Percentiles rank a stretch among this genome's conserved stretches.
Conservation (phyloP, 225 moss, liverwort and hornwort genomes). For the Lunularia cruciata region DNA sequence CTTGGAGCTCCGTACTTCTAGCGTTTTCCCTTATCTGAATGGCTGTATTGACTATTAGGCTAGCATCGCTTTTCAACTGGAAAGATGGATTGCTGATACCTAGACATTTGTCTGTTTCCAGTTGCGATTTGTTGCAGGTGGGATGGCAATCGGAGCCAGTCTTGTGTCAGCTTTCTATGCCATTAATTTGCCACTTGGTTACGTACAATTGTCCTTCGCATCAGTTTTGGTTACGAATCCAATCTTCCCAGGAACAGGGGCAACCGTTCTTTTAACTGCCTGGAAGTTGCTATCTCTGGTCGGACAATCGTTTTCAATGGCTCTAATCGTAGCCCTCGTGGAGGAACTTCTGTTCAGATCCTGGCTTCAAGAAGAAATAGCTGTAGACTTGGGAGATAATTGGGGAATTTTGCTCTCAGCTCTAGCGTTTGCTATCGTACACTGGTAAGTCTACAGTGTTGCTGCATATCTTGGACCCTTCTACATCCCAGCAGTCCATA, state of each 20-base stretch:
- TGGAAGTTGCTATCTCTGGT: constrained; percentile 56
- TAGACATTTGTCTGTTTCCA: constrained; percentile 26
- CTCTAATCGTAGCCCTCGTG: constrained; percentile 65
- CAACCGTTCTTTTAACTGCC: constrained; percentile 52
- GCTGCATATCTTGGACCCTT: not conserved
- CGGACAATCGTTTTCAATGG: constrained; percentile 57
- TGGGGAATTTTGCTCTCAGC: constrained; percentile 63
- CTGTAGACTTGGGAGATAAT: constrained; percentile 76
- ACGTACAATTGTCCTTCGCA: constrained; percentile 55
- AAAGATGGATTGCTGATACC: not conserved
- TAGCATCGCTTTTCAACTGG: no score
- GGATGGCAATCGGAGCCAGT: constrained; percentile 61
- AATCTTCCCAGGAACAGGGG: constrained; percentile 46
- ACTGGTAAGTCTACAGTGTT: constrained; percentile 54
- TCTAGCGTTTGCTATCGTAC: constrained; percentile 63
- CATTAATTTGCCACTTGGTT: constrained; percentile 61
- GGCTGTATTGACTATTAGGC: no score
- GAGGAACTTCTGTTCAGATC: constrained; percentile 93
- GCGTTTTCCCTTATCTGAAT: no score
- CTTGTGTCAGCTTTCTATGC: constrained; percentile 63
- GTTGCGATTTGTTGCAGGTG: constrained; percentile 56
- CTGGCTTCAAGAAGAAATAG: constrained; percentile 94
- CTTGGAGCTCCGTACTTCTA: no score
- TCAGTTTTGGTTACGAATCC: constrained; percentile 49
- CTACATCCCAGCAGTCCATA: not conserved